These are phyloP conservation scores for Mollisiaceae sp. DNA, from an alignment of 2,329 filamentous ascomycete genomes.

Conservation along the genomic window DNA sequence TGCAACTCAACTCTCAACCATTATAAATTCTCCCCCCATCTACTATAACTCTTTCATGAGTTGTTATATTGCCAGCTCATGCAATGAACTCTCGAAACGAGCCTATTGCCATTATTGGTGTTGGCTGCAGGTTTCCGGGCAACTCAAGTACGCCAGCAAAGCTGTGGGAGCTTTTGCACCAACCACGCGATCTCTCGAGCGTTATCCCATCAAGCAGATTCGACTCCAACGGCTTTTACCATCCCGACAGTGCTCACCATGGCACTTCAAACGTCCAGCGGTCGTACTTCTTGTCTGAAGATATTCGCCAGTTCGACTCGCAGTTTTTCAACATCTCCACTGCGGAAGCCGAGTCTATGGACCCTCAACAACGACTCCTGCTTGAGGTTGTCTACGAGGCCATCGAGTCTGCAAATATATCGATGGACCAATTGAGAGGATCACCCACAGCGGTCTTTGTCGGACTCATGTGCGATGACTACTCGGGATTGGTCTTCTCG, in stretches of 20 bases:
- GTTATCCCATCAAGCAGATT: constrained; percentile 45
- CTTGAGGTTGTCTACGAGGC: constrained; percentile 40
- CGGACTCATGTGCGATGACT: constrained; percentile 47
- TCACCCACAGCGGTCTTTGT: constrained; percentile 41
- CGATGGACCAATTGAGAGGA: constrained; percentile 32
- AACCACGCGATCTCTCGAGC: constrained; percentile 32
- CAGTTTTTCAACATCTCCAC: constrained; percentile 23
- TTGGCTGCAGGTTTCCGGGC: constrained; percentile 22
- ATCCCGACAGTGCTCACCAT: constrained; percentile 47
- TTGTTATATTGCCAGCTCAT: neutral
- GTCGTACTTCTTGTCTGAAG: constrained; percentile 23
- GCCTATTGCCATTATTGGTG: constrained; percentile 25
- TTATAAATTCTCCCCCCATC: too few species aligned
- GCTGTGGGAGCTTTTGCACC: constrained; percentile 43
- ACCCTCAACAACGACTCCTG: constrained; percentile 41
- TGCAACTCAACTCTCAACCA: neutral
- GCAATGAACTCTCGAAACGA: constrained; percentile 11
- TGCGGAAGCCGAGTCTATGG: constrained; percentile 39
- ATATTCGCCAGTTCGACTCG: constrained; percentile 21
- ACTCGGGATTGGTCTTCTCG: constrained; percentile 25
- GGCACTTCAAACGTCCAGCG: constrained; percentile 23
- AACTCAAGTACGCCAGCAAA: constrained; percentile 32
- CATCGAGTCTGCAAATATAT: constrained; percentile 37
- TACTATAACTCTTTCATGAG: too few species aligned
- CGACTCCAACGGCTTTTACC: constrained; percentile 57